Evolutionary conservation across 805 yeast species (phyloP), one percentile per base, ranked within the genome.

Genomic region (Candida verbasci): DNA sequence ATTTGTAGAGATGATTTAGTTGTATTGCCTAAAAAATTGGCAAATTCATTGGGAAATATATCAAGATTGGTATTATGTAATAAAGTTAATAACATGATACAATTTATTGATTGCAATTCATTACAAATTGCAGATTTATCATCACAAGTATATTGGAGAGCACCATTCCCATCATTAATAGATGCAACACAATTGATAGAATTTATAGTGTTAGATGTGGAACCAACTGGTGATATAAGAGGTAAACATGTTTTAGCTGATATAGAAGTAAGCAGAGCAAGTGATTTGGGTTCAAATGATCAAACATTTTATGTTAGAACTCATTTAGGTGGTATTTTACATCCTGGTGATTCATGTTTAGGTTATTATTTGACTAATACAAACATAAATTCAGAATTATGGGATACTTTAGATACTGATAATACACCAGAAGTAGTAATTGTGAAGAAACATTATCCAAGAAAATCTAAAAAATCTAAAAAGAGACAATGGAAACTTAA

Each of bases 1-100:
- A 80, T 94, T 29, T 93, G 98, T 75, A 85, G 93, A 61, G 99
- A 93, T 56, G 98, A 94, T 58, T 70, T 93, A 49, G 95, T 93
- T 17, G 86, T 91, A 23, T 68, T 93, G 47, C 98, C 98, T 21
- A 82, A 82, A 56, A 83, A 82, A 54, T 60, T 91, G 48, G 97
- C 97, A 6, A 76, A 78, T 44, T 74, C 85, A 11, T 57, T 86
- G 65, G 96, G 97, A 39, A 82, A 82, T 56, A 84, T 87, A 40
- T 70, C 89, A 23, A 80, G 86, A 56, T 66, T 91, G 45, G 93
- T 85, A 9, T 58, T 93, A 38, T 93, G 98, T 66, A 78, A 86
- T 37, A 86, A 86, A 55, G 66, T 93, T 38, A 76, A 94, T 29
- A 91, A 87, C 58, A 66, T 85, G 41, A 49, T 93, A 25, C 97